Percentiles rank a stretch among this genome's conserved stretches.
These are phyloP conservation scores for Atalantia buxifolia DNA, from an alignment of 345 rosid genomes.

Conservation along the genomic window DNA sequence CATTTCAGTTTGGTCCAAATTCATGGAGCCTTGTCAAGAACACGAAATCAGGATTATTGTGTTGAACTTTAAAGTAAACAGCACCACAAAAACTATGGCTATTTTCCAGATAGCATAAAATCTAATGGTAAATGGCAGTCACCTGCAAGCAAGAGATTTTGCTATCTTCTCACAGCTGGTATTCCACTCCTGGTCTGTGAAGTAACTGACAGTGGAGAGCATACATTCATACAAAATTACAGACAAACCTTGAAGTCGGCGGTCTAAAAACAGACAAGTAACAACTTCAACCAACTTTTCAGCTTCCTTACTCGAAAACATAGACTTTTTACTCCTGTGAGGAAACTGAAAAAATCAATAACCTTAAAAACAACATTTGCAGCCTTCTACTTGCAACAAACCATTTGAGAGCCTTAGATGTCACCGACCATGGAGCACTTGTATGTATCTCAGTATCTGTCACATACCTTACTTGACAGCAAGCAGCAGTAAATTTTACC, in stretches of 20 bases:
- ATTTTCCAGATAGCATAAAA: neutral
- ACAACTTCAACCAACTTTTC: constrained; percentile 55
- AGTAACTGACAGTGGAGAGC: constrained; percentile 47
- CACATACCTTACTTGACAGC: constrained; percentile 62
- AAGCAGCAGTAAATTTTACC: constrained; percentile 57
- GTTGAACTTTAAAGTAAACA: neutral
- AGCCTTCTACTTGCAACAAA: constrained; percentile 10
- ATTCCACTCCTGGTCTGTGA: constrained; percentile 76
- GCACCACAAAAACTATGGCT: neutral
- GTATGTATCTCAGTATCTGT: neutral
- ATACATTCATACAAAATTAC: constrained; percentile 47
- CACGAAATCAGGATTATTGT: neutral
- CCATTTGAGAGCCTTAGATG: neutral
- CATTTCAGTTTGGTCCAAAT: neutral
- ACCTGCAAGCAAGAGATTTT: constrained; percentile 72
- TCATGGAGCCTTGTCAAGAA: neutral
- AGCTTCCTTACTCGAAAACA: constrained; percentile 51
- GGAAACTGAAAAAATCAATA: neutral
- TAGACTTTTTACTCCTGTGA: constrained; percentile 46
- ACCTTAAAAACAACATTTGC: neutral
- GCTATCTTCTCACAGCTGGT: constrained; percentile 59
- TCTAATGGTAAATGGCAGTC: constrained; percentile 1
- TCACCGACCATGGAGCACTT: constrained; percentile 3
- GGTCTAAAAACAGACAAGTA: constrained; percentile 53
- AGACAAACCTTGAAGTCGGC: constrained; percentile 60